Evolutionary conservation across 495 filamentous ascomycete genomes (phyloP).

Genomic region (Aspergillus ostianus): DNA sequence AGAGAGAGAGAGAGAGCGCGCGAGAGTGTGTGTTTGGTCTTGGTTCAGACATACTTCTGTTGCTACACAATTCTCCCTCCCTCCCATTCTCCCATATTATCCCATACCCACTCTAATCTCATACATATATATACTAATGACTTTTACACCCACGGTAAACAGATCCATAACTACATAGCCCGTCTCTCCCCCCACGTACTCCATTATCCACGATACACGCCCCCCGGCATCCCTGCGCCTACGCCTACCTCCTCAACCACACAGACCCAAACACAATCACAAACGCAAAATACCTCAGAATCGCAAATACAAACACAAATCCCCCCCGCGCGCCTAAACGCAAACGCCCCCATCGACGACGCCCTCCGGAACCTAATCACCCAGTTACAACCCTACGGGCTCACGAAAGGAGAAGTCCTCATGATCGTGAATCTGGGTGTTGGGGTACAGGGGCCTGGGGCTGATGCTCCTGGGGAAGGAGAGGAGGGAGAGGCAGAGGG

Average conservation of each 20-base stretch:
- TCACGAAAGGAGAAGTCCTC: conserved; percentile 62
- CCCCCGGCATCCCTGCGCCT: not conserved
- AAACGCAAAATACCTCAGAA: conserved; percentile 20
- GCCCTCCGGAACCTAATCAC: conserved; percentile 41
- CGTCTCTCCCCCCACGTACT: conserved; percentile 41
- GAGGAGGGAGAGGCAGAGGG: not conserved
- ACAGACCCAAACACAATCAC: conserved; percentile 29
- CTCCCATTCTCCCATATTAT: not conserved
- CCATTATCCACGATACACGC: conserved; percentile 30
- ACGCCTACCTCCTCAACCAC: conserved; percentile 21
- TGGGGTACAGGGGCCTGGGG: conserved; percentile 18
- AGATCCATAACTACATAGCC: conserved; percentile 47
- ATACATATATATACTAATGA: not conserved
- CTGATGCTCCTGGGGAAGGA: not conserved
- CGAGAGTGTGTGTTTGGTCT: too few relatives aligned
- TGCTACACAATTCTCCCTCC: too few relatives aligned
- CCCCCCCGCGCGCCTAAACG: conserved; percentile 9
- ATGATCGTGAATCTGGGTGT: conserved; percentile 62
- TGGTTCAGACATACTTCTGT: too few relatives aligned
- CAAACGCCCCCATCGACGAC: conserved; percentile 34
- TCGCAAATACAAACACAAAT: conserved; percentile 11
- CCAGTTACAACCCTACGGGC: conserved; percentile 43
- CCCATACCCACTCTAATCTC: not conserved
- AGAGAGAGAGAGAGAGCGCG: too few relatives aligned
- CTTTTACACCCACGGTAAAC: not conserved